Percentiles rank a stretch among this genome's conserved stretches.
Conservation (phyloP, 164 flowering plant species). For the Sextonia rubra region DNA sequence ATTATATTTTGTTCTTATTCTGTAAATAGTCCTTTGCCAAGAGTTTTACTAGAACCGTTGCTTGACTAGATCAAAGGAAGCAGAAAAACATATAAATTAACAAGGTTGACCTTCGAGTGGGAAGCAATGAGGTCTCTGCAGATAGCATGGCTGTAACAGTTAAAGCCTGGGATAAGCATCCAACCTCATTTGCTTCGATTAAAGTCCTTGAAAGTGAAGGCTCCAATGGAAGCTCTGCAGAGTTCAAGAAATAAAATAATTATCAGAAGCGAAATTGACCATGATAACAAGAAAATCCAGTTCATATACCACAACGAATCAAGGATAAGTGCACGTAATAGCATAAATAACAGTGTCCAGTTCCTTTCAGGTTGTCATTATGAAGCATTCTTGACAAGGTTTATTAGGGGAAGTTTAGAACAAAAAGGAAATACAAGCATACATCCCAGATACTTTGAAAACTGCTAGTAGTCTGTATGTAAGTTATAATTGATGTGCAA, state of each 20-base stretch:
- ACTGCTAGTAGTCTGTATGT: neutral
- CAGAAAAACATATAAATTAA: neutral
- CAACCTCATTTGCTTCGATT: constrained; percentile 78
- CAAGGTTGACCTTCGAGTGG: constrained; percentile 45
- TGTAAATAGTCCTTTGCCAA: too few species aligned
- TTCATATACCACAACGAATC: neutral
- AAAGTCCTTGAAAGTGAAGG: constrained; percentile 95
- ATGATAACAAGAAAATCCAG: neutral
- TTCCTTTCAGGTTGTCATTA: neutral
- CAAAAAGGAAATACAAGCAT: neutral
- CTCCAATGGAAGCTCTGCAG: constrained; percentile 87
- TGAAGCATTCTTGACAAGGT: too few species aligned
- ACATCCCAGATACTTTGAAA: neutral
- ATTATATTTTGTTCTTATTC: neutral
- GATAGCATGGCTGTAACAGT: constrained; percentile 95
- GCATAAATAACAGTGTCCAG: neutral
- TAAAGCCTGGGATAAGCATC: constrained; percentile 87
- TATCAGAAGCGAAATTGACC: neutral
- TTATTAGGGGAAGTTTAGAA: neutral
- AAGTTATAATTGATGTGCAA: neutral
- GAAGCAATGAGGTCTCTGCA: constrained; percentile 78
- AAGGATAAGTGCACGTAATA: too few species aligned
- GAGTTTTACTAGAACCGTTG: neutral
- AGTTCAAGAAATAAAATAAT: neutral
- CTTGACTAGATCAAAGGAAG: neutral